Evolutionary conservation across 441 rosid species (phyloP), one percentile per base, ranked within the genome.

Genomic region (Croton setiger): DNA sequence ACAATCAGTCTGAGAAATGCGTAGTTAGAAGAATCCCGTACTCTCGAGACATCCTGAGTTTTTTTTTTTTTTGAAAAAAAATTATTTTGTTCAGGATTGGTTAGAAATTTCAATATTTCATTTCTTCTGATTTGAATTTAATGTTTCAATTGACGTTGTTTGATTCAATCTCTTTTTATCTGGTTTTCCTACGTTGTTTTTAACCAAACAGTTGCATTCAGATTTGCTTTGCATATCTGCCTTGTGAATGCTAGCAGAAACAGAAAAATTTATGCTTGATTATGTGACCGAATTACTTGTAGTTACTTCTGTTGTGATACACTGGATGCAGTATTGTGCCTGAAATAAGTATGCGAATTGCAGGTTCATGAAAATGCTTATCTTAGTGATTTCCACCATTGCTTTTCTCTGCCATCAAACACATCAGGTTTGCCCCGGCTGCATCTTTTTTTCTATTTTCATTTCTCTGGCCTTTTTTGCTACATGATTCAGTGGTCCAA

Each of bases 281-380:
- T 53, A 45, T 57, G 45, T 23, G 18, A 54, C 51, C 33, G 20
- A 57, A 64, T 35, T n/a, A n/a, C n/a, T n/a, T n/a, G n/a, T 9
- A 3, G 13, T 4, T 27, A 43, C 43, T 39, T 39, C n/a, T 69
- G 64, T 56, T 44, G n/a, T 58, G 54, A 60, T 57, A 44, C 45
- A 36, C n/a, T 43, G 33, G 48, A 39, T 31, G 37, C 20, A 10
- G 63, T 21, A 17, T 51, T 76, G 44, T 47, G 66, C 69, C 67
- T 77, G 74, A 62, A 68, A 59, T 65, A 77, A 67, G 43, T 65
- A 55, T 63, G 39, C 41, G 48, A 65, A 7, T 79, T 67, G 64
- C 88, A 91, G 97, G 91, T 95, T 83, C 99, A 90, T 61, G 98
- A 92, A 83, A 95, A 95, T 85, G 96, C 98, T 65, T 92, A 95